Base-by-base conservation (phyloP, 2,329 filamentous ascomycete species). In the Ophiosphaerella narmari region DNA sequence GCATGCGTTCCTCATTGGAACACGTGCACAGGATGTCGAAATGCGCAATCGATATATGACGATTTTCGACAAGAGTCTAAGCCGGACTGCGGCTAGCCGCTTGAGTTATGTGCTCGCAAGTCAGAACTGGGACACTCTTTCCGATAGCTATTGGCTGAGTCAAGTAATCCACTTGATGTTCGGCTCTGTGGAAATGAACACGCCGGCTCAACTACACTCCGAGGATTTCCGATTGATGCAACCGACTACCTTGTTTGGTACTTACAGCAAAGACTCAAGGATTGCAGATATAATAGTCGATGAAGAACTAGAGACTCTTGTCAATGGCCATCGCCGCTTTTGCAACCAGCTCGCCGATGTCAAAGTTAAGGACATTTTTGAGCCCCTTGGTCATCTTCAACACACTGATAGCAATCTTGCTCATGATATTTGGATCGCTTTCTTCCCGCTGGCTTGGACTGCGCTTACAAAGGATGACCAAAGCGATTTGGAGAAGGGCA, bases 41-140 rank as follows among this genome's bases (percentile, higher is more conserved):
- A 97, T 97, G 91, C 89, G 94, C 38, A 96, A 96, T 66, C 87
- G 93, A 12, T 99, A 99, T 77, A 91, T 99, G 86, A 84, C 84
- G 16, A 97, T 99, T 57, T 97, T 99, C 62, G 93, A 97, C 74
- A 90, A 89, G 74, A 96, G 91, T 68, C 79, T 99, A 58, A 95
- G 91, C n/a, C 90, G 92, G 66, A 91, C 91, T 7, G 93, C 92
- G 1, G 95, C 89, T 65, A 90, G 90, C 50, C 87, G 95, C 33
- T 80, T 99, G 34, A 88, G 88, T 52, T 97, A 97, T 74, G 88
- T 97, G 4, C 83, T 99, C 47, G 87, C 86, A 0, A 88, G 89
- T 21, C 95, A 99, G 71, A 97, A 97, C 63, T 99, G 94, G 94
- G 93, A 97, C 70, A 95, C 90, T 0, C 80, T 99, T 40, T 86